Conservation (phyloP, 345 rosid genomes). For the Citrus hindsii region DNA sequence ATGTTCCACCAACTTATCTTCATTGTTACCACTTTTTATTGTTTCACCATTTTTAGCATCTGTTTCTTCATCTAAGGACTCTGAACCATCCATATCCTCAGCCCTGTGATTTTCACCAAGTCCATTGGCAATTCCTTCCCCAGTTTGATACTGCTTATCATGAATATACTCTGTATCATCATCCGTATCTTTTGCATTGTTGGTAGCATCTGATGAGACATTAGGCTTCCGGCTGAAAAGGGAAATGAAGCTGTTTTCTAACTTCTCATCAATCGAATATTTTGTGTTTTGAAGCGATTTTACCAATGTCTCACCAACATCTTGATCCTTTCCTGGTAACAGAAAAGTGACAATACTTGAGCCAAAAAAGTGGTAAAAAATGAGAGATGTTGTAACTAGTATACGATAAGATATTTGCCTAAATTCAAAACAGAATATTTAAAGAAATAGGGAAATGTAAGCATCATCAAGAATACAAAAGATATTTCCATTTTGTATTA, state of each 20-base stretch:
- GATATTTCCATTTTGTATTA: neutral
- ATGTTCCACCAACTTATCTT: constrained; percentile 41
- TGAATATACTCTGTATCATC: constrained; percentile 20
- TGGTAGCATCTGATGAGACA: constrained; percentile 30
- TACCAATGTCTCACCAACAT: constrained; percentile 81
- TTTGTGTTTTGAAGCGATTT: constrained; percentile 81
- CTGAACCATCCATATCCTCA: constrained; percentile 40
- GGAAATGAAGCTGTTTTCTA: constrained; percentile 69
- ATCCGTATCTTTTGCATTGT: constrained; percentile 26
- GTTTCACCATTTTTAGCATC: constrained; percentile 18
- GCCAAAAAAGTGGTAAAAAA: neutral
- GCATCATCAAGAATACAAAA: neutral
- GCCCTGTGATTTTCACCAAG: constrained; percentile 28
- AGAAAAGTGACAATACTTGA: neutral
- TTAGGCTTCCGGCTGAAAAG: constrained; percentile 52
- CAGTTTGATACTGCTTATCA: constrained; percentile 28
- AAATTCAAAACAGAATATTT: neutral
- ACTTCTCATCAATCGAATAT: constrained; percentile 82
- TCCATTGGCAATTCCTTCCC: constrained; percentile 28
- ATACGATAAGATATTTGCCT: neutral
- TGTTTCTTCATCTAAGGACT: constrained; percentile 39
- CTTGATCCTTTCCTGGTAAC: constrained; percentile 60
- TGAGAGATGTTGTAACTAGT: too few relatives aligned
- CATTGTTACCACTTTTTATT: constrained; percentile 19
- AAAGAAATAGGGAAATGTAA: neutral